Conservation (phyloP, 2,329 filamentous ascomycete genomes). For the Periconia macrospinosa region DNA sequence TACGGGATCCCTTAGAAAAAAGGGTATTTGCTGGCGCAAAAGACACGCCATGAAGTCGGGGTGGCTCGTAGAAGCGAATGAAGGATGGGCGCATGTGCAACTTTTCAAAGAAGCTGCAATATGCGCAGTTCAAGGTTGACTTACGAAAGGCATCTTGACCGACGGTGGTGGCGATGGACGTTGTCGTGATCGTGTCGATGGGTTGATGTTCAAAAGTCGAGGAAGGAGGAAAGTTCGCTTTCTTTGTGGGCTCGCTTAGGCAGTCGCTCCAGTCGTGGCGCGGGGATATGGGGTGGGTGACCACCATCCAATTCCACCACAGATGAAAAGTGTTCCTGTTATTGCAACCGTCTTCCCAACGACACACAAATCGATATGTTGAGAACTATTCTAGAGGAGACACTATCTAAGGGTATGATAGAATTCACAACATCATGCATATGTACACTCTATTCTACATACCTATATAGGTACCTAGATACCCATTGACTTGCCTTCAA, state of each 20-base stretch:
- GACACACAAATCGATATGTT: no score
- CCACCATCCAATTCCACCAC: neutral
- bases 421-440: no score
- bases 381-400: no score
- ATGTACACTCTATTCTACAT: no score
- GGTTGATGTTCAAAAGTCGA: neutral
- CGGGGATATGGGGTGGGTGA: neutral
- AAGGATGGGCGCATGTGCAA: conserved; percentile 1
- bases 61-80: neutral
- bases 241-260: conserved; percentile 5
- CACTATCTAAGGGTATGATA: no score
- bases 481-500: no score
- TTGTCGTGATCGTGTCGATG: conserved; percentile 24
- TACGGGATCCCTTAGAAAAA: conserved; percentile 28
- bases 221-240: conserved; percentile 1
- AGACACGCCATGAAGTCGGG: neutral
- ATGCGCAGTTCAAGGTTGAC: conserved; percentile 32
- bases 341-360: no score
- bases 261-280: neutral
- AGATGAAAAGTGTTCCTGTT: no score
- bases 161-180: conserved; percentile 28
- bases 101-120: conserved; percentile 1
- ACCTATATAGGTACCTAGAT: no score
- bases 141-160: conserved; percentile 54
- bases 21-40: conserved; percentile 8